Base-by-base conservation (phyloP, 331 rosid genomes). In the Quercus phellos region DNA sequence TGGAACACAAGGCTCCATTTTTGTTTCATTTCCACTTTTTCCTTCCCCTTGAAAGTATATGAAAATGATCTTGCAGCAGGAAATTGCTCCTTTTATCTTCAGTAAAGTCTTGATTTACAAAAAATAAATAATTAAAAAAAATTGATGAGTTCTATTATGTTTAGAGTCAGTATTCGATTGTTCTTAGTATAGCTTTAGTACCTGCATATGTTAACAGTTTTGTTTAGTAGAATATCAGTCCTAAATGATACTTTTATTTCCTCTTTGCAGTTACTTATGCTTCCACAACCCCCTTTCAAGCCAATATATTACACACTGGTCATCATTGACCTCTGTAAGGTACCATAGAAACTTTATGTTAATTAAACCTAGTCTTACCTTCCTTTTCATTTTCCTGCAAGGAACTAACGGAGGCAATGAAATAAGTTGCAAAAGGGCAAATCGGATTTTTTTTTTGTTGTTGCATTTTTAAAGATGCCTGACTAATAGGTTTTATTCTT, bases 321-420 rank as follows among this genome's bases (percentile, higher is more conserved):
- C 63, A 91, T 95, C 79, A 93, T 95, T 34, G 98, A 95, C 87
- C 97, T 95, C 59, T 95, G 99, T 74, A 95, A 95, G 99, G 99
- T 95, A 93, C 30, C 43, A 16, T 73, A 19, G 29, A 68, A 68
- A 22, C 60, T 71, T 51, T 50, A 66, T 55, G n/a, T 79, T 42
- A 34, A 8, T 11, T 60, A 22, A 35, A 75, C 0, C 38, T 10
- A 24, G 22, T 77, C 63, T 69, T 26, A 4, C 63, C 55, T 12
- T 24, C 22, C 68, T 72, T 29, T 81, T 77, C 79, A 59, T 71
- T 78, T 55, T 42, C 5, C 68, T 64, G 35, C 14, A 17, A 14
- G 75, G 58, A 76, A 67, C 58, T 77, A 22, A 46, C 55, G 73
- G 59, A 69, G 72, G 35, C 63, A 56, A 17, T 70, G n/a, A 29